Percentiles rank a stretch among this genome's conserved stretches.
phyloP scores from a whole-genome alignment of 331 rosid species.

The Pyracantha coccinea region DNA sequence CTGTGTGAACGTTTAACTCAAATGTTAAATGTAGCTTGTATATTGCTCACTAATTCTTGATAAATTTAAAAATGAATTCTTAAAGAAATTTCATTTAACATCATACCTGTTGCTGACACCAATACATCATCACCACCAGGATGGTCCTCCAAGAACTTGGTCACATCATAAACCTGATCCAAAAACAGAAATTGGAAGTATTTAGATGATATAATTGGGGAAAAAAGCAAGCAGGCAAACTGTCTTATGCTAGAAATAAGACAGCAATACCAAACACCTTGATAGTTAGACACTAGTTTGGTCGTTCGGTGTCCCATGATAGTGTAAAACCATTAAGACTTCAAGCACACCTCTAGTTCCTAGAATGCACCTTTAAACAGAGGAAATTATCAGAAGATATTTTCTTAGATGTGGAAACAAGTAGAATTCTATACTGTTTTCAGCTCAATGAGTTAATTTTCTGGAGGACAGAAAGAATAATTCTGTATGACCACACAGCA shows the following conservation, averaged over 20 bases:
- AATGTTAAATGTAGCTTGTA: not conserved
- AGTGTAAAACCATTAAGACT: not conserved
- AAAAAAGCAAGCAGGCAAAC: not conserved
- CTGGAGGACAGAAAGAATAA: not conserved
- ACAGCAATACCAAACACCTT: not conserved
- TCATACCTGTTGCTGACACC: conserved; percentile 45
- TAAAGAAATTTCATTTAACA: not conserved
- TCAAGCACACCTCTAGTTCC: not conserved
- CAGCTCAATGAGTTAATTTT: not conserved
- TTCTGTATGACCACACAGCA: not conserved
- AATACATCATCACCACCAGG: conserved; percentile 60
- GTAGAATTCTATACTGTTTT: not conserved
- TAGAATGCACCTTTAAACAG: not conserved
- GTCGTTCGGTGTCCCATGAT: not conserved
- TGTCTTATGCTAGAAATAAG: not conserved
- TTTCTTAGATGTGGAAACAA: not conserved
- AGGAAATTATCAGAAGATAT: not conserved
- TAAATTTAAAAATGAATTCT: not conserved
- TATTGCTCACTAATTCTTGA: not conserved
- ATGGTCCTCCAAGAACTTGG: conserved; percentile 52
- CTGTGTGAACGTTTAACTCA: not conserved
- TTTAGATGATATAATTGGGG: not conserved
- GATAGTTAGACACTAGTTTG: not conserved
- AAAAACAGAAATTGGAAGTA: not conserved
- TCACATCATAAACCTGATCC: conserved; percentile 44